Base-by-base conservation (phyloP, 2,329 filamentous ascomycete genomes). In the Colletotrichum magnum region DNA sequence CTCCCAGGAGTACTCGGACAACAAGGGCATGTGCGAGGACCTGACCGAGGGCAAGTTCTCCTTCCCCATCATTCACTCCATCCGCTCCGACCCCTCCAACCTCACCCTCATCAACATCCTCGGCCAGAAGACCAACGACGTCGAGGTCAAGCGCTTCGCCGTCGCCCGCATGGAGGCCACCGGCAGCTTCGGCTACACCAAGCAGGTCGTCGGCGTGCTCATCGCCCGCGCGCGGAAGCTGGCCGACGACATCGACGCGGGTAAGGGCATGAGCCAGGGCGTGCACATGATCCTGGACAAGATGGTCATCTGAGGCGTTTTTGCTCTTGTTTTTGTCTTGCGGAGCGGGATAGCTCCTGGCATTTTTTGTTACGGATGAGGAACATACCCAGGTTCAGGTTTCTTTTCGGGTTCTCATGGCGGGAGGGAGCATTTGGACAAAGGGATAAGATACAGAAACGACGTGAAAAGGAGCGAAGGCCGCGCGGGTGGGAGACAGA, bases 21-120 rank as follows among this genome's bases (percentile, higher is more conserved):
- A 97, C 80, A 98, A 98, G 84, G 96, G 95, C 58, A 88, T 97
- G 74, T 97, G 94, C 80, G 95, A 98, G 83, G 96, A 98, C 50
- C 83, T 98, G 74, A 98, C 94, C 1, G 96, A 98, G 83, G 95
- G 95, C 72, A 98, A 98, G 86, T 98, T 98, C 84, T 95, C 92
- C 28, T 98, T 98, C 79, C 94, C 95, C 48, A 91, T 98, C 75
- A 97, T 98, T 75, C 95, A 98, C 83, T 92, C 93, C 79, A 97
- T 98, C 74, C 93, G 93, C 69, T 84, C 92, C 69, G 89, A 94
- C 77, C 93, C 89, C 18, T 82, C 84, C 36, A 93, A 94, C 77
- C 85, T 93, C 73, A 92, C 97, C 76, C 88, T 99, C 64, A 88
- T 98, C 79, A 97, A 96, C 77, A 98, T 98, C 64, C 85, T 98